Evolutionary conservation across 805 yeast species (phyloP).

Genomic region (Teunomyces tritomae): DNA sequence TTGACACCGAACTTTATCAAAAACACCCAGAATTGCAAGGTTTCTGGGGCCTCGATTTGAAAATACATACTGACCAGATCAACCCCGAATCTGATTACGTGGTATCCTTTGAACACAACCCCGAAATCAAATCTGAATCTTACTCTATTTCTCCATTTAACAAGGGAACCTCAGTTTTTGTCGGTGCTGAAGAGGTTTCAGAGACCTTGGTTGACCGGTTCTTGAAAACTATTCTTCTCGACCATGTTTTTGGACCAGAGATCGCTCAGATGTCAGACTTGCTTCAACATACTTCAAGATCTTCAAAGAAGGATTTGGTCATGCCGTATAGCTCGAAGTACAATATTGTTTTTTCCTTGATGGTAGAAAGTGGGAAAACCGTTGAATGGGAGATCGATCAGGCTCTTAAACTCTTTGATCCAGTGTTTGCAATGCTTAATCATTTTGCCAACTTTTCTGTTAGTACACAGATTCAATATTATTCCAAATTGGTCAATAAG

Average conservation of each 20-base stretch:
- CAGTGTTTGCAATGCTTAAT: slow-evolving; percentile 52
- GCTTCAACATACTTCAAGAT: slow-evolving; percentile 5
- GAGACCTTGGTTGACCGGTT: slow-evolving; percentile 32
- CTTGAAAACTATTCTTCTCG: slow-evolving; percentile 33
- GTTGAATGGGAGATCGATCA: slow-evolving; percentile 71
- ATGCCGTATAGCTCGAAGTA: slow-evolving; percentile 61
- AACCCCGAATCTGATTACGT: slow-evolving; percentile 31
- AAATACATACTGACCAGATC: slow-evolving; percentile 13
- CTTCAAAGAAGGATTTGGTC: slow-evolving; percentile 31
- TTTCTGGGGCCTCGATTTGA: slow-evolving; percentile 30
- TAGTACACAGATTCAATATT: slow-evolving; percentile 76
- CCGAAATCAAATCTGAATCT: slow-evolving; percentile 15
- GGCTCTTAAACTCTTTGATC: slow-evolving; percentile 51
- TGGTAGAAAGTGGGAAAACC: slow-evolving; percentile 66
- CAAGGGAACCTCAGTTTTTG: slow-evolving; percentile 27
- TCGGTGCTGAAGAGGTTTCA: slow-evolving; percentile 23
- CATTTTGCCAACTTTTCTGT: slow-evolving; percentile 68
- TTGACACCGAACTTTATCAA: slow-evolving; percentile 28
- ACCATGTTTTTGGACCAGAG: slow-evolving; percentile 41
- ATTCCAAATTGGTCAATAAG: slow-evolving; percentile 41
- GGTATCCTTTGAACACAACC: slow-evolving; percentile 28
- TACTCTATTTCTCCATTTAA: slow-evolving; percentile 37
- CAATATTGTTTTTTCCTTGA: slow-evolving; percentile 72
- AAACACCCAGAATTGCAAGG: slow-evolving; percentile 21
- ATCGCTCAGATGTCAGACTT: slow-evolving; percentile 25